Evolutionary conservation across 2,329 filamentous ascomycete genomes (phyloP).

Genomic region (Xylariaceae sp.): DNA sequence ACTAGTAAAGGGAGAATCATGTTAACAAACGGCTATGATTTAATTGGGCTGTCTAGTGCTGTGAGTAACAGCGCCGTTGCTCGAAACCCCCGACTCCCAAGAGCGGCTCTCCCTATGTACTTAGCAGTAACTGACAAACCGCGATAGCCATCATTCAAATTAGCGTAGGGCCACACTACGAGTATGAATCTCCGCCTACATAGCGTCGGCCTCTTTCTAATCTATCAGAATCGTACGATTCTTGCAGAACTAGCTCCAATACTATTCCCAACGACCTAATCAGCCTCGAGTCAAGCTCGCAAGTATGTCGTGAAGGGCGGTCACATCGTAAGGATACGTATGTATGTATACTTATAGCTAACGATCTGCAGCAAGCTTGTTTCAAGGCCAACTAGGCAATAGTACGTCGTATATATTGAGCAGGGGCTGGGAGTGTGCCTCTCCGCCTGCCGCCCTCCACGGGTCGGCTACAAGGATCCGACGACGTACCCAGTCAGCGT

Average conservation of each 20-base stretch:
- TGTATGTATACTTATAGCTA: no score
- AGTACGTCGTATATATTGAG: constrained; percentile 12
- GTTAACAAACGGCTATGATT: neutral
- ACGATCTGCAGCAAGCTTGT: constrained; percentile 29
- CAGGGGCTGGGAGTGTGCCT: constrained; percentile 1
- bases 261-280: neutral
- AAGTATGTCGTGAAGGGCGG: constrained; percentile 14
- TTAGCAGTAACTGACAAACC: neutral
- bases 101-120: constrained; percentile 15
- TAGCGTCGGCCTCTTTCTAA: constrained; percentile 20
- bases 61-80: constrained; percentile 10
- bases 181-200: no score
- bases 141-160: constrained; percentile 20
- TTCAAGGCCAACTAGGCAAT: constrained; percentile 11
- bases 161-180: constrained; percentile 10
- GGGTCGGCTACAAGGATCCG: constrained; percentile 22
- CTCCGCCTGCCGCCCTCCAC: constrained; percentile 17
- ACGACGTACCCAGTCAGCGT: constrained; percentile 28
- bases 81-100: constrained; percentile 15
- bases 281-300: neutral
- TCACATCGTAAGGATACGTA: no score
- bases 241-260: constrained; percentile 21
- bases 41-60: neutral
- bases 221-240: constrained; percentile 26
- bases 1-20: neutral